Conservation (phyloP, 768 basidiomycete species). For the Hypsizygus marmoreus region DNA sequence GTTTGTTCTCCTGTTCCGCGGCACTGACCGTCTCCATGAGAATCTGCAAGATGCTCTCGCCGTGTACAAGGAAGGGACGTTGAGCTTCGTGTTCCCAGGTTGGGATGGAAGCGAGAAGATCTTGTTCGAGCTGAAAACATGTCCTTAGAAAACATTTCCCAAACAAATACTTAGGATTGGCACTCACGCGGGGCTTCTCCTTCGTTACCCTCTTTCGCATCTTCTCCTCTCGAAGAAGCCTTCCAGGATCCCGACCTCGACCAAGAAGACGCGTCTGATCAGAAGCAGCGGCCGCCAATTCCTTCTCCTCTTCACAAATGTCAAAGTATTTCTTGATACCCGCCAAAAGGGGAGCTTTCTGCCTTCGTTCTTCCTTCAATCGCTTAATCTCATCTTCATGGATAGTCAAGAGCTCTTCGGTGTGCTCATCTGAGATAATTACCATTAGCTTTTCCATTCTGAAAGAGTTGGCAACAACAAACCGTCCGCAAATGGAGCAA, state of each 20-base stretch:
- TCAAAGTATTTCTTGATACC: constrained; percentile 87
- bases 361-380: constrained; percentile 79
- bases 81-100: constrained; percentile 82
- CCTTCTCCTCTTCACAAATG: constrained; percentile 87
- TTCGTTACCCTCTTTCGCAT: constrained; percentile 92
- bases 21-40: constrained; percentile 74
- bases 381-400: constrained; percentile 86
- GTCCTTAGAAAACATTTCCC: background rate
- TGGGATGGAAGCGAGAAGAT: constrained; percentile 76
- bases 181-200: constrained; percentile 87
- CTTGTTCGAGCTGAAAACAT: constrained; percentile 75
- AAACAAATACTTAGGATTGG: background rate
- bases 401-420: constrained; percentile 80
- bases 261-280: constrained; percentile 85
- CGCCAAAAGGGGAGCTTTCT: constrained; percentile 75
- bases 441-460: constrained; percentile 1
- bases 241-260: constrained; percentile 82
- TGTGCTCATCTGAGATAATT: constrained; percentile 69
- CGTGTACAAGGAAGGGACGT: constrained; percentile 81
- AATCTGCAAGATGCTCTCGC: constrained; percentile 75
- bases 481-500: constrained; percentile 86
- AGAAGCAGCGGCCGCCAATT: constrained; percentile 76
- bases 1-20: constrained; percentile 80
- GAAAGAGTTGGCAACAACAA: constrained; percentile 19
- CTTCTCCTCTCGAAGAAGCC: constrained; percentile 92